Evolutionary conservation across 208 protist genomes (phyloP), one percentile per base, ranked within the genome.

Genomic region (Tritrichomonas musculus): DNA sequence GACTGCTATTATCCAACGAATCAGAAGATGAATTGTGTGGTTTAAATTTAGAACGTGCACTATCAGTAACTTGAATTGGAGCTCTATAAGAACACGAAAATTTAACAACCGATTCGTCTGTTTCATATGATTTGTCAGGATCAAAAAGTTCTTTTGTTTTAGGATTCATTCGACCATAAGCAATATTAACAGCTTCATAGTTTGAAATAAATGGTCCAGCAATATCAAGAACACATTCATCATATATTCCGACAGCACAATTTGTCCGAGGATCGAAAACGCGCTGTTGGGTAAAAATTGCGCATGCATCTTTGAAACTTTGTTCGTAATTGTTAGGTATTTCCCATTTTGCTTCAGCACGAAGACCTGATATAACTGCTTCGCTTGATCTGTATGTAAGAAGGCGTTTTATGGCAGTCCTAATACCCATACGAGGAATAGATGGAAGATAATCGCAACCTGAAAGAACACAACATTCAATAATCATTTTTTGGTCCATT

Each of bases 361-460:
- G 33, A 25, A 36, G 33, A 75, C 13, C 22, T 44, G 33, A 27
- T 25, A 75, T 75, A 44, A 36, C 69, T 13, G 9, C 3, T 13
- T 75, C 11, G 1, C 69, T 36, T 44, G 33, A 44, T 44, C 69
- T 36, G 0, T 27, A 44, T 17, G 33, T 27, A 13, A 27, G 33
- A 50, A 82, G 39, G 3, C 33, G n/a, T 66, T 92, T 57, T 27
- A 47, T 22, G 0, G 98, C 97, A 33, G 95, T 99, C 94, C 97
- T 98, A 33, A 99, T 92, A 11, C 98, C 98, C 92, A 99, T 96
- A 73, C 96, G 95, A 36, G 94, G 94, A 20, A 99, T 92, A 57
- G 96, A 98, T 0, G 96, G 93, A 44, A 99, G 93, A 94, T 99
- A 99, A 94, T 99, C 98, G 94, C 98, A 99, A 14, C 98, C 98